A percentile compares a stretch with the other conserved stretches of the same genome.
Evolutionary conservation across 164 flowering plant species (phyloP).

Genomic region (Taxillus chinensis): DNA sequence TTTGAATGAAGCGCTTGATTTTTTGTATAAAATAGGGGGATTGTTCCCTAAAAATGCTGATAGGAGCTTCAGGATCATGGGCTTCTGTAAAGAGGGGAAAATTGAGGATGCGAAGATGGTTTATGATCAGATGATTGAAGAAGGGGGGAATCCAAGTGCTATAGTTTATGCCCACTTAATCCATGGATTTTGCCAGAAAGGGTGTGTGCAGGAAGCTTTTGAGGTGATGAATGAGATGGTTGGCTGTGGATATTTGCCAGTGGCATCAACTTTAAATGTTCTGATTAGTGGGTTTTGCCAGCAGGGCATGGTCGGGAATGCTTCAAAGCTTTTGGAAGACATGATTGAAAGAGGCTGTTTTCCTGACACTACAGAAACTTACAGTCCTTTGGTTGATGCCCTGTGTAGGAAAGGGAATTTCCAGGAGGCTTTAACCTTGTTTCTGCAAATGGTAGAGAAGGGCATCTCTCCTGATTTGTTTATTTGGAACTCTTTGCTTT

Average conservation of each 20-base stretch:
- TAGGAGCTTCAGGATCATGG: constrained; percentile 40
- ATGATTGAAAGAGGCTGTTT: constrained; percentile 42
- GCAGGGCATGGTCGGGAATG: constrained; percentile 44
- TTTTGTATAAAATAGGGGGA: constrained; percentile 39
- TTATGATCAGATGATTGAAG: constrained; percentile 42
- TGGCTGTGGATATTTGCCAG: constrained; percentile 35
- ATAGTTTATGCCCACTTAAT: constrained; percentile 46
- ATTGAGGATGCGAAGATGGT: constrained; percentile 43
- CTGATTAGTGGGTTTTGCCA: constrained; percentile 48
- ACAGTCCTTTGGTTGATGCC: constrained; percentile 31
- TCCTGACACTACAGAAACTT: constrained; percentile 38
- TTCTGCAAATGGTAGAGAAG: constrained; percentile 46
- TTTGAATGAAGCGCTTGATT: constrained; percentile 40
- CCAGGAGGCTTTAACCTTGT: constrained; percentile 25
- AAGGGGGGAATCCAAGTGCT: constrained; percentile 53
- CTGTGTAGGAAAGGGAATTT: constrained; percentile 37
- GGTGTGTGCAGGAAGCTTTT: constrained; percentile 38
- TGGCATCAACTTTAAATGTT: constrained; percentile 46
- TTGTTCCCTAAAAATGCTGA: constrained; percentile 55
- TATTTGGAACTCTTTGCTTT: constrained; percentile 48
- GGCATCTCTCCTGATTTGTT: constrained; percentile 39
- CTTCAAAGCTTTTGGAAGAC: constrained; percentile 52
- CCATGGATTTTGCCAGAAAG: constrained; percentile 30
- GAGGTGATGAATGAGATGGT: constrained; percentile 67
- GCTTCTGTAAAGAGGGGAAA: constrained; percentile 34